Evolutionary conservation across 2,329 filamentous ascomycete genomes (phyloP), one percentile per base, ranked within the genome.

Genomic region (Clarireedia hainanense): DNA sequence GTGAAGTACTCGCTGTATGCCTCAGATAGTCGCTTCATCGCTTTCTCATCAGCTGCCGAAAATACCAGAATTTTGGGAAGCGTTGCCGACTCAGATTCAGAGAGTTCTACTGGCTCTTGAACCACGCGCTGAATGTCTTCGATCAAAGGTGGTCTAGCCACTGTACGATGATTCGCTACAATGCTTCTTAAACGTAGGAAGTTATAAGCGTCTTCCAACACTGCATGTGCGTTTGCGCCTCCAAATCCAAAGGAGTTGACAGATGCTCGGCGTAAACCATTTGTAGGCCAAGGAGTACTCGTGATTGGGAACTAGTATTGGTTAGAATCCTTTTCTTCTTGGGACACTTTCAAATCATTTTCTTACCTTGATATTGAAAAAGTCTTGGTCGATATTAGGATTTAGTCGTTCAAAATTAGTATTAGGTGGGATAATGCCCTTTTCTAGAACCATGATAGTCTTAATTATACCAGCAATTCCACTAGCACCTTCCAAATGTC

Each of bases 211-310:
- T 48, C 52, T 24, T 54, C 52, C 27, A 54, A 45, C 26, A 54
- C 42, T 17, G 30, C 42, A 47, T 56, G 54, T 9, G 46, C 37
- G 46, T 57, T 77, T n/a, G 74, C 72, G n/a, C 75, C 75, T 6
- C 75, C 74, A 34, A 73, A 76, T 0, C 75, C 75, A 46, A 77
- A 64, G 27, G 27, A 51, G 37, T 64, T 66, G 14, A 65, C 52
- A 9, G 52, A 57, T 3, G 55, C 57, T 20, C 62, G 55, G 4
- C 62, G 55, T 10, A 52, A 26, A 2, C 54, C 56, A 20, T 50
- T 14, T 37, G 17, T n/a, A 27, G 54, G 47, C 47, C 54, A 50
- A 15, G 26, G 54, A 7, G 24, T 46, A 27, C 39, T 26, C 5
- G 7, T 23, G n/a, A 26, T 15, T 40, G 52, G 46, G 34, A 50